A percentile compares a stretch with the other conserved stretches of the same genome.
Conservation (phyloP, 1,284 basidiomycete genomes). For the Puccinia triticina region DNA sequence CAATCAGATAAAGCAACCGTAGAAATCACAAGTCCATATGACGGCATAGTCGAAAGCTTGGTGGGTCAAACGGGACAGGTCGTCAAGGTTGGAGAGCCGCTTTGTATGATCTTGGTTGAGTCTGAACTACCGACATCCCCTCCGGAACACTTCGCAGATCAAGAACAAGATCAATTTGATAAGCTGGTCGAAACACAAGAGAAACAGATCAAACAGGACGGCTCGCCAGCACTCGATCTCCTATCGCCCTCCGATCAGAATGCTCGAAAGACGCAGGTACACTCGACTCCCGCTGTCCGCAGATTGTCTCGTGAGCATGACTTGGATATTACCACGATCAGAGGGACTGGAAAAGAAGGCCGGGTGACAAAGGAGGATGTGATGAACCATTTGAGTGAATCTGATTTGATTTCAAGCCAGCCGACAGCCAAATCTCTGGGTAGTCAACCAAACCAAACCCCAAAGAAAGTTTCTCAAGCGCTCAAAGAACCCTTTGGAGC, state of each 20-base stretch:
- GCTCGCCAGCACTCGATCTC: constrained; percentile 52
- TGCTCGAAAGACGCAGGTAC: constrained; percentile 58
- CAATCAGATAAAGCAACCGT: constrained; percentile 93
- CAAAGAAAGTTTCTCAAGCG: constrained; percentile 64
- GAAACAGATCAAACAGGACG: constrained; percentile 27
- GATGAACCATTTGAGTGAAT: constrained; percentile 55
- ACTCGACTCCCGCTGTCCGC: constrained; percentile 77
- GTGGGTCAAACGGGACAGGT: constrained; percentile 80
- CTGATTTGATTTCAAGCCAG: constrained; percentile 62
- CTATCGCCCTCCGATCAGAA: constrained; percentile 53
- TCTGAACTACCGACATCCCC: constrained; percentile 62
- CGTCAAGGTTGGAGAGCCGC: constrained; percentile 78
- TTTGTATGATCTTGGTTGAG: constrained; percentile 82
- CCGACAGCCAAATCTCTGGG: background rate
- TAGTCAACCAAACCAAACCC: constrained; percentile 53
- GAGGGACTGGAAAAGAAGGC: constrained; percentile 74
- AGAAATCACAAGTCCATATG: constrained; percentile 86
- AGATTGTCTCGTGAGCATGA: constrained; percentile 72
- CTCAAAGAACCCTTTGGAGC: constrained; percentile 31
- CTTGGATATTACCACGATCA: constrained; percentile 66
- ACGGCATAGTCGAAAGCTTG: constrained; percentile 74
- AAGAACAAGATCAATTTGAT: background rate
- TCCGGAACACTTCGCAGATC: background rate
- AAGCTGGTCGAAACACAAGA: background rate
- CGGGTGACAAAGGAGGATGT: constrained; percentile 77